Evolutionary conservation across 805 yeast species (phyloP).

Genomic region (Cyberlindnera veronae): DNA sequence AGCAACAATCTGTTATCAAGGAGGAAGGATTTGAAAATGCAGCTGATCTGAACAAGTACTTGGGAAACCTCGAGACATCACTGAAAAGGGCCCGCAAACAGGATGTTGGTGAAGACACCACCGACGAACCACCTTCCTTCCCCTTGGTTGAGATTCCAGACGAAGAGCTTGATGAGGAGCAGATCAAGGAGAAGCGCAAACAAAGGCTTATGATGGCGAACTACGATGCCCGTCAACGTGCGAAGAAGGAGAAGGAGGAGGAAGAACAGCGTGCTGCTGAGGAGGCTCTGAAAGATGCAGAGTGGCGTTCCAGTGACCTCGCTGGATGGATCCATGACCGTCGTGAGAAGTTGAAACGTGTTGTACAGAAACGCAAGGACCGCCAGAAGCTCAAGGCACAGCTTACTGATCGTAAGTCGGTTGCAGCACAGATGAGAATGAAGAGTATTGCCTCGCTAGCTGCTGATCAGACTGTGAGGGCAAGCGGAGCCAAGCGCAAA

Average conservation of each 20-base stretch:
- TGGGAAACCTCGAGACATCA: conserved; percentile 61
- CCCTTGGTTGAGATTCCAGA: conserved; percentile 84
- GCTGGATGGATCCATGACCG: conserved; percentile 77
- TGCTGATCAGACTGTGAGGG: conserved; percentile 52
- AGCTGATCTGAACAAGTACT: conserved; percentile 63
- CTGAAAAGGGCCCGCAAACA: conserved; percentile 63
- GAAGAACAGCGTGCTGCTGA: conserved; percentile 59
- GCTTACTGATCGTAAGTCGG: conserved; percentile 87
- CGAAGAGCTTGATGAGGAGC: conserved; percentile 73
- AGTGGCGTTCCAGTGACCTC: conserved; percentile 74
- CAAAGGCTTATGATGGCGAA: conserved; percentile 83
- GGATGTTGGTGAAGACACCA: conserved; percentile 57
- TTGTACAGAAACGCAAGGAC: conserved; percentile 65
- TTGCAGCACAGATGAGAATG: conserved; percentile 91
- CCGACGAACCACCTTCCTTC: conserved; percentile 46
- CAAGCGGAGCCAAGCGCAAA: conserved; percentile 34
- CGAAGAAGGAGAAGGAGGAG: conserved; percentile 70
- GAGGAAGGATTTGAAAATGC: conserved; percentile 78
- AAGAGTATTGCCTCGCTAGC: conserved; percentile 86
- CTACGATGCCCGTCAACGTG: conserved; percentile 81
- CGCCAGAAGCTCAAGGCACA: conserved; percentile 55
- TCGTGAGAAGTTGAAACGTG: conserved; percentile 51
- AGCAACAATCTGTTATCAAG: conserved; percentile 51
- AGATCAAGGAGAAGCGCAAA: conserved; percentile 79
- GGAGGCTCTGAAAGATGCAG: conserved; percentile 60